Percentiles rank a stretch among this genome's conserved stretches.
phyloP scores from a whole-genome alignment of 805 yeast species.

The Saturnispora quitensis region DNA sequence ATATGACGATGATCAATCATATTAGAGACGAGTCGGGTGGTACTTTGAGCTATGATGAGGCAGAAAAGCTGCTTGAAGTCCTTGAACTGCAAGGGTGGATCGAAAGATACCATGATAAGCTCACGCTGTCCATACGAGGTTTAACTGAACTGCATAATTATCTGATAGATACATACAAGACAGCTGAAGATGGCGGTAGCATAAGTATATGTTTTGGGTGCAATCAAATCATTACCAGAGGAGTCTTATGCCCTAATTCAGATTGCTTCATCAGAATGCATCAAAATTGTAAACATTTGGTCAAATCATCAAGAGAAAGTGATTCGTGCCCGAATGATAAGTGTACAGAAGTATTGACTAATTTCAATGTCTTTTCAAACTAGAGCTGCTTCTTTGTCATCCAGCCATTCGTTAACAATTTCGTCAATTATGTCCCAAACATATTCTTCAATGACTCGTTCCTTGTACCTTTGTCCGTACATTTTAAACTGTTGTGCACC shows the following conservation, averaged over 20 bases:
- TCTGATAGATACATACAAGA: slow-evolving; percentile 37
- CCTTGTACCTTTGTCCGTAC: slow-evolving; percentile 52
- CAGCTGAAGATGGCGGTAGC: slow-evolving; percentile 27
- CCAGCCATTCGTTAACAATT: slow-evolving; percentile 53
- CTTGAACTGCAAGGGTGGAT: slow-evolving; percentile 50
- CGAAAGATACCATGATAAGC: slow-evolving; percentile 28
- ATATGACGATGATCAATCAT: slow-evolving; percentile 9
- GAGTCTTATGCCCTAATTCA: slow-evolving; percentile 32
- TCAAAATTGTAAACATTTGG: slow-evolving; percentile 36
- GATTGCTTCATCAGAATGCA: slow-evolving; percentile 39
- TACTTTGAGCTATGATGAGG: slow-evolving; percentile 19
- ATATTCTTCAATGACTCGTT: slow-evolving; percentile 69
- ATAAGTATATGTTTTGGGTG: slow-evolving; percentile 43
- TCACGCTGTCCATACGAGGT: slow-evolving; percentile 31
- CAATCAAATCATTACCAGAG: slow-evolving; percentile 43
- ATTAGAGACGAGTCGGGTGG: slow-evolving; percentile 7
- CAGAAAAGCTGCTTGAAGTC: slow-evolving; percentile 30
- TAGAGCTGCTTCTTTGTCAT: slow-evolving; percentile 19
- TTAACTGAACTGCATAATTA: slow-evolving; percentile 40
- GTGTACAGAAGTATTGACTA: background rate
- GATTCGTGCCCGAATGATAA: slow-evolving; percentile 24
- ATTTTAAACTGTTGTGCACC: slow-evolving; percentile 33
- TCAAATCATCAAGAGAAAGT: slow-evolving; percentile 24
- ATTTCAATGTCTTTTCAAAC: background rate
- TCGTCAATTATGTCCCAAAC: slow-evolving; percentile 83